A percentile compares a stretch with the other conserved stretches of the same genome.
Conservation (phyloP, 2,329 filamentous ascomycete species). For the Colletotrichum costaricense region DNA sequence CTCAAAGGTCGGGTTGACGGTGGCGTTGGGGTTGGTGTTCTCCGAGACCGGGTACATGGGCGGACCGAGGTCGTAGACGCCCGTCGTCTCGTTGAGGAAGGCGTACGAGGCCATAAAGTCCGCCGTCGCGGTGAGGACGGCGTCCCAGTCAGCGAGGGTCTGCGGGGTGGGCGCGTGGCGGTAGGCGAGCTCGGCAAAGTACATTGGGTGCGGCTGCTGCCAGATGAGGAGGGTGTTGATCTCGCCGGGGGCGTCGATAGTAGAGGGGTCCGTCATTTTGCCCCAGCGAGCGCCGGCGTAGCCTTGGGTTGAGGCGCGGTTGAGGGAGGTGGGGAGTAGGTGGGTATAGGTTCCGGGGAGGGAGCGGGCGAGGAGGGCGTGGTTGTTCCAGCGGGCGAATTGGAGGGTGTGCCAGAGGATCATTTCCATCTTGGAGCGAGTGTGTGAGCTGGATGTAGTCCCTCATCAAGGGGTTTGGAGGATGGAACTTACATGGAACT, state of each 20-base stretch:
- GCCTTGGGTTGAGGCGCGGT: conserved; percentile 52
- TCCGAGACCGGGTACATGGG: conserved; percentile 62
- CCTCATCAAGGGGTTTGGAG: not conserved
- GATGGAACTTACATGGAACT: conserved; percentile 56
- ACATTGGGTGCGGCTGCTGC: conserved; percentile 72
- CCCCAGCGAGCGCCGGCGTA: conserved; percentile 57
- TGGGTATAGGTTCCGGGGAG: conserved; percentile 57
- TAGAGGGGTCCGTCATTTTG: conserved; percentile 57
- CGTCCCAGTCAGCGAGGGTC: conserved; percentile 64
- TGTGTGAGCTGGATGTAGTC: not conserved
- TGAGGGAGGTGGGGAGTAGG: conserved; percentile 53
- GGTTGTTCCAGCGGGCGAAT: conserved; percentile 62
- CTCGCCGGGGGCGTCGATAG: conserved; percentile 66
- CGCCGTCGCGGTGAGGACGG: conserved; percentile 60
- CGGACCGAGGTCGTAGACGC: conserved; percentile 61
- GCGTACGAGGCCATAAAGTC: conserved; percentile 71
- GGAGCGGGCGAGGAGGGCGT: conserved; percentile 56
- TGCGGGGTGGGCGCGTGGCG: conserved; percentile 53
- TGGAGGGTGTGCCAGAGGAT: conserved; percentile 63
- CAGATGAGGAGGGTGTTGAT: conserved; percentile 72
- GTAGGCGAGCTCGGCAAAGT: conserved; percentile 68
- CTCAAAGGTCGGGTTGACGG: conserved; percentile 70
- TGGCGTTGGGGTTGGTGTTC: conserved; percentile 68
- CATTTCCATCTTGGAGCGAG: conserved; percentile 58
- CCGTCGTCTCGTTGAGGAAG: conserved; percentile 62